Conservation (phyloP, 2,329 filamentous ascomycete genomes). For the Exophiala sp. region DNA sequence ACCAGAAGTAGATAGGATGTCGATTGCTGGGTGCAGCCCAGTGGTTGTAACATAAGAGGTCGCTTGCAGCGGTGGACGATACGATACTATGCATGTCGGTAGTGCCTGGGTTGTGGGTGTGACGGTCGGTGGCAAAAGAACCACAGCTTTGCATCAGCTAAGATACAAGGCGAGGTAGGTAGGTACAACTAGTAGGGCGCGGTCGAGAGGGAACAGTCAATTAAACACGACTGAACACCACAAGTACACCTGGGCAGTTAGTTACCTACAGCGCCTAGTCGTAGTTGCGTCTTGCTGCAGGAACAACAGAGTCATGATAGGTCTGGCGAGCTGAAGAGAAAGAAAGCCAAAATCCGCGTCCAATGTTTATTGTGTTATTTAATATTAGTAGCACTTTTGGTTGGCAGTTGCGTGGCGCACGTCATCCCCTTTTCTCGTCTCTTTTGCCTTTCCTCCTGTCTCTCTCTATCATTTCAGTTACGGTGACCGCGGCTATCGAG, state of each 20-base stretch:
- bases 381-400: too few species aligned
- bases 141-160: background rate
- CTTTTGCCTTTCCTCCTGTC: background rate
- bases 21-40: background rate
- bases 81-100: background rate
- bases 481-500: background rate
- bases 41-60: background rate
- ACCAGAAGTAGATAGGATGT: background rate
- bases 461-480: too few species aligned
- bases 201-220: too few species aligned
- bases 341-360: background rate
- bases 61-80: background rate
- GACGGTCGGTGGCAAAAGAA: constrained; percentile 2
- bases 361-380: background rate
- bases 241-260: background rate
- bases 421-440: constrained; percentile 3
- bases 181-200: too few species aligned
- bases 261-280: too few species aligned
- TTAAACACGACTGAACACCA: too few species aligned
- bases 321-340: background rate
- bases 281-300: too few species aligned
- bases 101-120: background rate
- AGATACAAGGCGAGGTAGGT: constrained; percentile 1
- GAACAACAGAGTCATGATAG: constrained; percentile 1
- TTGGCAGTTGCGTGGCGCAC: background rate